phyloP scores from a whole-genome alignment of 2,329 filamentous ascomycete genomes.

The Aspergillus unguis region DNA sequence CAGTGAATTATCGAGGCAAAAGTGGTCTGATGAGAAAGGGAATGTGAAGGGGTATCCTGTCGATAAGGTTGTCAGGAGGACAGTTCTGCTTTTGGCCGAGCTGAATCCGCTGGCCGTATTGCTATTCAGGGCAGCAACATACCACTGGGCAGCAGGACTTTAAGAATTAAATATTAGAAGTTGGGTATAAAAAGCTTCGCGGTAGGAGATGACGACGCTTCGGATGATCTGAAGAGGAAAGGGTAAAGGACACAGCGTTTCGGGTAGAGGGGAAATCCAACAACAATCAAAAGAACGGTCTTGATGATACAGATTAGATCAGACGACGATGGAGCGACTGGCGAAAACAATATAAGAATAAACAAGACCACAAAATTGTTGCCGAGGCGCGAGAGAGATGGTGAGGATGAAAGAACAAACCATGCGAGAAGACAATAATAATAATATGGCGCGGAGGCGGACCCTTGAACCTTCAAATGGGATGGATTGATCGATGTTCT shows the following conservation, averaged over 20 bases:
- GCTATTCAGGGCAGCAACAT: constrained; percentile 15
- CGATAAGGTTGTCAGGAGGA: constrained; percentile 14
- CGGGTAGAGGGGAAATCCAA: constrained; percentile 1
- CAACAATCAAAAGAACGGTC: background rate
- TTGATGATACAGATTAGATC: background rate
- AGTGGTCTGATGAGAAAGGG: constrained; percentile 14
- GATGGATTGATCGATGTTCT: constrained; percentile 4
- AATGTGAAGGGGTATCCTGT: constrained; percentile 15
- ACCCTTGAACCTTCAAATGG: constrained; percentile 2
- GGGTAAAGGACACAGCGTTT: background rate
- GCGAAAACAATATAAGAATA: constrained; percentile 10
- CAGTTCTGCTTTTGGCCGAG: background rate
- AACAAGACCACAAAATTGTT: constrained; percentile 4
- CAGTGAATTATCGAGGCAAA: constrained; percentile 4
- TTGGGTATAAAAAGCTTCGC: background rate
- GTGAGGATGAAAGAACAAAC: background rate
- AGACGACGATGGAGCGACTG: constrained; percentile 5
- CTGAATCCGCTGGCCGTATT: constrained; percentile 13
- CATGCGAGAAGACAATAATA: background rate
- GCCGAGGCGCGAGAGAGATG: background rate
- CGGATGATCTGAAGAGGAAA: constrained; percentile 1
- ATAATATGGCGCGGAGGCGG: background rate
- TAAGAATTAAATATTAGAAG: constrained; percentile 14
- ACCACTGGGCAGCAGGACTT: constrained; percentile 12
- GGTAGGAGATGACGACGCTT: background rate